These are phyloP conservation scores for Leishmania mexicana DNA, from an alignment of 208 protist genomes.

Conservation along the genomic window DNA sequence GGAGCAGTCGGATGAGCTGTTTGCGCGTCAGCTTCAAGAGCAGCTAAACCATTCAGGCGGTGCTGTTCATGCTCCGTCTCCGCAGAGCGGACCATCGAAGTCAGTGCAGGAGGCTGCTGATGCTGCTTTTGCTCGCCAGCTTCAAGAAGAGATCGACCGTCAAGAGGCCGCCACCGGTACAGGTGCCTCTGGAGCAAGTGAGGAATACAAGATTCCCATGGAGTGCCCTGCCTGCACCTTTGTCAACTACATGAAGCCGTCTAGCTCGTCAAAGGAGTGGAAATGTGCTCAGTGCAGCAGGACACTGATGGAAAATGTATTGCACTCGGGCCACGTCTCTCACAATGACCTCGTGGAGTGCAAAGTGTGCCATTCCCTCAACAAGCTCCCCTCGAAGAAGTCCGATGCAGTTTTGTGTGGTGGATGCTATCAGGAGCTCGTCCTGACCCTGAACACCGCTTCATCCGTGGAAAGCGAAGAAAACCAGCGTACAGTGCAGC, in stretches of 20 bases:
- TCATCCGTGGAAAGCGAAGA: constrained; percentile 9
- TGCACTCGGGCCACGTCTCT: not conserved
- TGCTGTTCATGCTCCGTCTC: not conserved
- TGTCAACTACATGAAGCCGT: constrained; percentile 49
- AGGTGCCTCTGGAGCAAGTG: not conserved
- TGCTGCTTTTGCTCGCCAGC: constrained; percentile 31
- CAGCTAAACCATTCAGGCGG: constrained; percentile 37
- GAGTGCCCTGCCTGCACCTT: constrained; percentile 69
- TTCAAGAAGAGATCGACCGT: constrained; percentile 36
- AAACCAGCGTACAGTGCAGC: constrained; percentile 56
- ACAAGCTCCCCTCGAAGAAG: constrained; percentile 53
- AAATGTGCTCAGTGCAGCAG: constrained; percentile 59
- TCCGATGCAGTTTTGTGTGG: constrained; percentile 75
- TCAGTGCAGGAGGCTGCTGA: constrained; percentile 29
- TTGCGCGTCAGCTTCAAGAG: constrained; percentile 67
- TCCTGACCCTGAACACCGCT: constrained; percentile 5
- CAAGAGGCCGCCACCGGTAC: constrained; percentile 19
- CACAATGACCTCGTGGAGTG: constrained; percentile 47
- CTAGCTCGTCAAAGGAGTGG: constrained; percentile 39
- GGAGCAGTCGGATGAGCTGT: constrained; percentile 57
- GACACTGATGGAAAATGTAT: constrained; percentile 25
- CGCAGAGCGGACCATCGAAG: not conserved
- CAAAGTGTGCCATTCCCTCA: constrained; percentile 49
- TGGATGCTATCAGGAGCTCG: constrained; percentile 58
- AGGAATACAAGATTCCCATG: constrained; percentile 7